Base-by-base conservation (phyloP, 1,284 basidiomycete genomes). In the Cryptococcus jaspeensis region DNA sequence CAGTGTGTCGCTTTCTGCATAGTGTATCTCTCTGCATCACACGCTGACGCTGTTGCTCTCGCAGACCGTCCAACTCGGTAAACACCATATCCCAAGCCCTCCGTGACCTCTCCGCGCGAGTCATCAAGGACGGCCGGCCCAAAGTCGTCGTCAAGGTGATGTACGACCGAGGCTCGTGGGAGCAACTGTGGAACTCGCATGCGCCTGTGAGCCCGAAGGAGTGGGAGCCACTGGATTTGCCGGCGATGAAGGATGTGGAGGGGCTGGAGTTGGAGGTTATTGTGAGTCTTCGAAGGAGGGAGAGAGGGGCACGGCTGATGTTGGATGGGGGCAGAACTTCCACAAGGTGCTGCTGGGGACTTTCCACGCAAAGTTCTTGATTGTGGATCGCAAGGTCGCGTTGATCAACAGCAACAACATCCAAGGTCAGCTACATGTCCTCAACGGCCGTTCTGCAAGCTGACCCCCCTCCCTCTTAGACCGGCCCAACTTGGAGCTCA, bases 381-480 rank as follows among this genome's bases (percentile, higher is more conserved):
- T 89, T 53, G 84, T 90, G 9, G 88, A 90, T 67, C 81, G 88
- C 16, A 85, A 84, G 63, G 80, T 89, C 32, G 88, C 85, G 0
- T 76, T 89, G 54, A 77, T 90, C 62, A 87, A 87, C 73, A 84
- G 82, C 55, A 88, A 88, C 75, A 89, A 89, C 61, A 87, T 89
- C 51, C 88, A 88, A 72, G 73, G 67, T 69, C 35, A 54, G 63
- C 46, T 32, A 9, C 12, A 12, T 12, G 16, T 1, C 18, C 18
- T 28, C 23, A 11, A 13, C 15, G 20, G 1, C n/a, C 16, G 9
- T 18, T 15, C 28, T 32, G 6, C 41, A n/a, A 12, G 46, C 54
- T 62, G 43, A 63, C 53, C 4, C 6, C 28, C 18, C 42, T 35
- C 39, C 11, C 44, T 16, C 35, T 28, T 63, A 79, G 75, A 87